Base-by-base conservation (phyloP, 495 filamentous ascomycete species). In the Trypethelium eluteriae region DNA sequence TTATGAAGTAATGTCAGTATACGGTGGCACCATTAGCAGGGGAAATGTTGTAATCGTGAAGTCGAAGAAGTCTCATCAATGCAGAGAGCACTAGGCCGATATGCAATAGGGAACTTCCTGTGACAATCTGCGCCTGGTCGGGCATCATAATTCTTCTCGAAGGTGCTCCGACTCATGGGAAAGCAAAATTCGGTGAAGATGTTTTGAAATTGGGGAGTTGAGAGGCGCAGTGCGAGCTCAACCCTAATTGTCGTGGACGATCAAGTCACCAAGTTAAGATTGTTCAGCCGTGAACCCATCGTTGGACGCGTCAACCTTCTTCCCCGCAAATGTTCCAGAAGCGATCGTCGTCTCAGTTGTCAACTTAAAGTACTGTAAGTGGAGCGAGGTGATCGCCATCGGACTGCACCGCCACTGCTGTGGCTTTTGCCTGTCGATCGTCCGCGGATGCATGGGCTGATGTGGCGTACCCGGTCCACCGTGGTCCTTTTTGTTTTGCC, bases 341-440 rank as follows among this genome's bases (percentile, higher is more conserved):
- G 53, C 53, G 53, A 59, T 59, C 53, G 53, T 59, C 53, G 53
- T 36, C 53, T 59, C 53, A 59, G 14, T 59, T 36, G 3, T 10
- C 32, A 7, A 59, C 6, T 59, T 32, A 14, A 36, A 16, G 16
- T 5, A 53, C 5, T 18, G 7, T 10, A 59, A 59, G 53, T 59
- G 53, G 53, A 59, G 53, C 53, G 34, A 9, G 18, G 34, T 35
- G 53, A 59, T 59, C 53, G 32, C 53, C 53, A 36, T 59, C 18
- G 32, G 32, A 11, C 5, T 9, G 32, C 53, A 59, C 53, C 53
- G 53, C 53, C 53, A 59, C 53, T 35, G 11, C 32, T 59, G 53
- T 59, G 53, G 53, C 53, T 59, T 12, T 34, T 2, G 25, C 53
- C 11, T 53, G 53, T 59, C 32, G 53, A 59, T 59, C 53, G 36